Base-by-base conservation (phyloP, 169 alveolate species). In the Eimeria brunetti region DNA sequence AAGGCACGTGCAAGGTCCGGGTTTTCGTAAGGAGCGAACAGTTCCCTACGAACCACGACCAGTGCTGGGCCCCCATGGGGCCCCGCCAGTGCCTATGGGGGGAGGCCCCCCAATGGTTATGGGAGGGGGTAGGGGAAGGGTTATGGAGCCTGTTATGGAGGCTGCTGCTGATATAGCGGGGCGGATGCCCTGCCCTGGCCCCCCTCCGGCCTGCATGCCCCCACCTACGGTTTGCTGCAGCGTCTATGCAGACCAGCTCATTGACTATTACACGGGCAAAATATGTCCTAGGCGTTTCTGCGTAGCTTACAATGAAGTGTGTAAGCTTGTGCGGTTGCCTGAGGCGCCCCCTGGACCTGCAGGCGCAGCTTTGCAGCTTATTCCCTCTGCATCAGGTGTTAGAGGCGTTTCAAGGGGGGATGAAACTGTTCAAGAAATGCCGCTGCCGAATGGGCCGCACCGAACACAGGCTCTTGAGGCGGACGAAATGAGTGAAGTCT, bases 221-320 rank as follows among this genome's bases (percentile, higher is more conserved):
- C 89, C 89, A 4, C 90, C 90, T 0, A 30, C 90, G n/a, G 90
- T 83, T 7, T 83, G 90, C 90, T 49, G 90, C 90, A 83, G 69
- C 90, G 20, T 49, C 49, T 83, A 83, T 30, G 90, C 90, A 83
- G 90, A 83, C 30, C 90, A 83, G 90, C 71, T 83, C 38, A 83
- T 83, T 56, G 90, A 83, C 20, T 83, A 83, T 75, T 83, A 83
- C 75, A 83, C 90, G n/a, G 90, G 90, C 51, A 83, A 53, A 33
- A 83, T 83, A n/a, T 83, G 90, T 75, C 90, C 90, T 53, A 49
- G 90, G 90, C 90, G 90, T 53, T 83, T 83, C 75, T 83, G 90
- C 73, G 90, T 56, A 83, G 90, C 90, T 56, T 83, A 83, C 90
- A 83, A 83, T 30, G 90, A 83, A 83, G 90, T 83, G n/a, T 83